phyloP scores from a whole-genome alignment of 352 stramenopile species.

The Pythium dissimile region DNA sequence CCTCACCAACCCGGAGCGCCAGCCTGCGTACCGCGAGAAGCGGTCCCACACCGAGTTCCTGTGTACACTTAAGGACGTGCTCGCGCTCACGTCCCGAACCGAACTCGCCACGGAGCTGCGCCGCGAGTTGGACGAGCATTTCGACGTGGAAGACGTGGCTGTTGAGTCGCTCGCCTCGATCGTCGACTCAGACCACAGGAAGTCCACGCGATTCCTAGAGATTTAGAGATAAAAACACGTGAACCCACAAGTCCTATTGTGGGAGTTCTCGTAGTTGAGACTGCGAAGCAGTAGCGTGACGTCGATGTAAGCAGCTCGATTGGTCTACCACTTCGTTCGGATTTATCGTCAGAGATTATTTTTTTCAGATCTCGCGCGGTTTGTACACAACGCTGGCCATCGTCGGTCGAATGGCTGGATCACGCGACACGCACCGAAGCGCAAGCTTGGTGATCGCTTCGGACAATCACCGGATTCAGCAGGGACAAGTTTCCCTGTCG shows the following conservation, averaged over 20 bases:
- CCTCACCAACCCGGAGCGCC: constrained; percentile 91
- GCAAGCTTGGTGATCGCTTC: neutral
- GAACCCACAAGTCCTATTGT: neutral
- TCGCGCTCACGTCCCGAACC: constrained; percentile 37
- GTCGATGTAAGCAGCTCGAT: too few species aligned
- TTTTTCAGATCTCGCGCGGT: neutral
- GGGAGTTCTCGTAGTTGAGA: neutral
- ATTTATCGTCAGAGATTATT: neutral
- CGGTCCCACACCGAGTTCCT: constrained; percentile 94
- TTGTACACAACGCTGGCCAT: neutral
- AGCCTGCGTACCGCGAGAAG: constrained; percentile 93
- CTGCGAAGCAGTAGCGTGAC: neutral
- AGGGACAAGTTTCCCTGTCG: constrained; percentile 54
- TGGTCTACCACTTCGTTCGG: neutral
- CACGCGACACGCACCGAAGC: neutral
- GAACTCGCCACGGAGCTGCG: constrained; percentile 44
- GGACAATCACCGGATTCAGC: constrained; percentile 31
- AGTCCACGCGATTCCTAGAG: constrained; percentile 58
- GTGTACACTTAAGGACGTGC: constrained; percentile 80
- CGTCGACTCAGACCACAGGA: constrained; percentile 56
- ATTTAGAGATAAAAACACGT: neutral
- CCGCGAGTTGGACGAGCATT: constrained; percentile 48
- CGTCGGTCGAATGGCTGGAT: neutral
- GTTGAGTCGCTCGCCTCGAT: constrained; percentile 45
- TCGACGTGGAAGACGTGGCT: constrained; percentile 51